Base-by-base conservation (phyloP, 768 basidiomycete genomes). In the Tylopilus balloui region DNA sequence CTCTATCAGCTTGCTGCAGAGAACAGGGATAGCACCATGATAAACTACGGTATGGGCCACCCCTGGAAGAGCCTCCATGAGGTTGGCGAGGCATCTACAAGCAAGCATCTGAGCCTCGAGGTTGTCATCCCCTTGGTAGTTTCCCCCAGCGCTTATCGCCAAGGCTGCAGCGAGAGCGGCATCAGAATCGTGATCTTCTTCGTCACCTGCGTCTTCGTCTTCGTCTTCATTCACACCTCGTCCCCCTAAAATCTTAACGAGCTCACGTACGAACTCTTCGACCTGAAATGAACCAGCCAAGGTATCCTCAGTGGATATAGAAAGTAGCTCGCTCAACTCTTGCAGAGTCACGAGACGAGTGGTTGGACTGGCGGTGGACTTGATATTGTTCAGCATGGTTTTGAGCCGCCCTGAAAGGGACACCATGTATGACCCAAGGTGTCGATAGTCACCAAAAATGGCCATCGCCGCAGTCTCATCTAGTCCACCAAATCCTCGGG, bases 11-110 rank as follows among this genome's bases (percentile, higher is more conserved):
- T 99, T 98, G 79, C 88, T 88, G 79, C 95, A 98, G 40, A 99
- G 78, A 27, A 95, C 92, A 15, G 93, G 93, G 50, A 99, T 94
- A 15, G 95, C 96, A n/a, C 95, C 95, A 61, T 95, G 90, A 66
- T 96, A 91, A 32, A 98, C 95, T 58, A 99, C 86, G 38, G 92
- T 93, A 63, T 97, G 93, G n/a, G 92, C 92, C 35, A 92, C 88
- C 21, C 94, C 93, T 15, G 96, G 96, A 19, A 98, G 77, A n/a
- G 93, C 95, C 68, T 98, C 96, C 92, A 98, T 94, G 47, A 99
- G 77, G 67, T 99, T 98, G 41, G 94, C 95, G 45, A 99, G 75
- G 65, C 96, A 99, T 54, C 96, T 79, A 69, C 94, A 97, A 24
- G 96, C 96, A 40, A 98, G 78, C 42, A 98, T 84, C 69, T 97